Conservation (phyloP, 345 rosid species). For the Litchi chinensis region DNA sequence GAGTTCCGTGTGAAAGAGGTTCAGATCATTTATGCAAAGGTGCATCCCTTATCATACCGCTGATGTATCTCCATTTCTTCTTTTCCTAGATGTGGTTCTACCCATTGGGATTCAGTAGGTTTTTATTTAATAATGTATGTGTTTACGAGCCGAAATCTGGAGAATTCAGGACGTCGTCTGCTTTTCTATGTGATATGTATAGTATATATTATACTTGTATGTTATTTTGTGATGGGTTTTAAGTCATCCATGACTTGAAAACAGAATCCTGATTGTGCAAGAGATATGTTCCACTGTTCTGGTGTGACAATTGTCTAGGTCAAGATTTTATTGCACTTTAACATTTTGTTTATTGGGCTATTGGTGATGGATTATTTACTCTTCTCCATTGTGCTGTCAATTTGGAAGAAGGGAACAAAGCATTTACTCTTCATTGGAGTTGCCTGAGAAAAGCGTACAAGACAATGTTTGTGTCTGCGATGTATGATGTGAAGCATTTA, state of each 20-base stretch:
- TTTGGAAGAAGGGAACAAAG: not conserved
- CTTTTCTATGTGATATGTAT: not conserved
- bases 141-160: not conserved
- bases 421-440: not conserved
- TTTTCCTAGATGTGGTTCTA: not conserved
- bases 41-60: constrained; percentile 17
- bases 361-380: not conserved
- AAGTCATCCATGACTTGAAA: not conserved
- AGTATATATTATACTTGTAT: not conserved
- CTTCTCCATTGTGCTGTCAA: not conserved
- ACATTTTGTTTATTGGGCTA: not conserved
- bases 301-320: not conserved
- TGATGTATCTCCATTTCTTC: not conserved
- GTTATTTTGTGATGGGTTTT: not conserved
- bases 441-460: not conserved
- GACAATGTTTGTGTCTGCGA: not conserved
- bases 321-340: not conserved
- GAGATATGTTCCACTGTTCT: not conserved
- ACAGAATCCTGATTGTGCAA: not conserved
- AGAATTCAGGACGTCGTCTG: not conserved
- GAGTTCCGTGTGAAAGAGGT: constrained; percentile 59
- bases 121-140: not conserved
- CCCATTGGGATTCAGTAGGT: too few species aligned
- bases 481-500: not conserved
- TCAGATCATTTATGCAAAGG: constrained; percentile 64